Conservation (phyloP, 106 monocot genomes). For the Gastrodia elata region DNA sequence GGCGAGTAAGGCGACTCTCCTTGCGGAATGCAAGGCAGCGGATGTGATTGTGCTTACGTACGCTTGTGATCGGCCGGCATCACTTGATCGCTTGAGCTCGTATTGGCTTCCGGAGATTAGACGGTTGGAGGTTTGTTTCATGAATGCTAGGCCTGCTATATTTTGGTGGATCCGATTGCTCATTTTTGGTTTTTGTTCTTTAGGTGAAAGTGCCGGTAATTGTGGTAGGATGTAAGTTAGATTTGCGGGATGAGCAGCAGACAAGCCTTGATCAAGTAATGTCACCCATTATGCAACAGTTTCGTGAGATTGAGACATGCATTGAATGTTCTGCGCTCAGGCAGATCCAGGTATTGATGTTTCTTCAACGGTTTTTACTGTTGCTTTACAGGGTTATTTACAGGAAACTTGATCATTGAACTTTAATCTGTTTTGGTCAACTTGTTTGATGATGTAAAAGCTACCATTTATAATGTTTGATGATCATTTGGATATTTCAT, state of each 20-base stretch:
- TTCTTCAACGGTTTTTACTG: not conserved
- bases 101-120: conserved; percentile 96
- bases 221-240: conserved; percentile 89
- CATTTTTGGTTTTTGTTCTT: not conserved
- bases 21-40: conserved; percentile 56
- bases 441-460: not conserved
- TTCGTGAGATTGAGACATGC: conserved; percentile 90
- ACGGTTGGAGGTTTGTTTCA: conserved; percentile 39
- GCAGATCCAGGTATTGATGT: conserved; percentile 70
- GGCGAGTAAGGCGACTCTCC: conserved; percentile 48
- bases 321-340: conserved; percentile 89
- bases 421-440: not conserved
- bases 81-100: conserved; percentile 79
- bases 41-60: conserved; percentile 84
- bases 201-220: conserved; percentile 89
- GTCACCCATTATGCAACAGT: conserved; percentile 94
- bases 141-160: not conserved
- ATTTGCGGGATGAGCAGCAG: conserved; percentile 79
- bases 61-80: conserved; percentile 75
- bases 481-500: not conserved
- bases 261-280: conserved; percentile 79
- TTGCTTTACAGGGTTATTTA: not conserved
- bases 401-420: not conserved
- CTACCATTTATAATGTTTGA: not conserved
- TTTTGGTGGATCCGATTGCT: not conserved